Conservation (phyloP, 495 filamentous ascomycete species). For the Aspergillus homomorphus region DNA sequence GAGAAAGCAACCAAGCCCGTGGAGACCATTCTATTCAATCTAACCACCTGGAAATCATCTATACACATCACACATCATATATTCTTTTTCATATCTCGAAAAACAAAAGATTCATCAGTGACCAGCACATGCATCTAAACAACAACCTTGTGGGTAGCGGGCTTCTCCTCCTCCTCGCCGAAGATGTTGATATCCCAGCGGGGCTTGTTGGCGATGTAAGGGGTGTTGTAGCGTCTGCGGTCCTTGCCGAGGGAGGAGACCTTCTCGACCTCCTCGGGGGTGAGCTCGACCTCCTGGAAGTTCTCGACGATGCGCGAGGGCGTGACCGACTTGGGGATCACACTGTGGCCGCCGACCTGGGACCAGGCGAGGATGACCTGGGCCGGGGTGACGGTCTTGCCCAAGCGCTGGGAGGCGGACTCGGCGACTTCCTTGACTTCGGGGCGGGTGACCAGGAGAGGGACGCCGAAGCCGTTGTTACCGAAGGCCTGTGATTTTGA, state of each 20-base stretch:
- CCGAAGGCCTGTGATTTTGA: slow-evolving; percentile 40
- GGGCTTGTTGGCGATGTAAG: slow-evolving; percentile 43
- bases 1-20: neutral
- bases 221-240: slow-evolving; percentile 48
- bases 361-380: slow-evolving; percentile 50
- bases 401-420: slow-evolving; percentile 38
- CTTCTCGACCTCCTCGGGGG: slow-evolving; percentile 44
- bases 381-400: slow-evolving; percentile 36
- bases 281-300: slow-evolving; percentile 49
- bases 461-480: slow-evolving; percentile 44
- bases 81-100: neutral
- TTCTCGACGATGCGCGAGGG: slow-evolving; percentile 46
- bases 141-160: slow-evolving; percentile 44
- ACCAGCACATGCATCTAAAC: slow-evolving; percentile 29
- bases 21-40: neutral
- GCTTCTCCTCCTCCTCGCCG: slow-evolving; percentile 40
- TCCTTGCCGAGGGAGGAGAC: slow-evolving; percentile 40
- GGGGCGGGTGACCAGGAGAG: slow-evolving; percentile 44
- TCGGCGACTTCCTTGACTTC: slow-evolving; percentile 46
- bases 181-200: slow-evolving; percentile 50
- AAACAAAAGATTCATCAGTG: slow-evolving; percentile 8
- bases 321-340: slow-evolving; percentile 52
- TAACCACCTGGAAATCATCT: neutral
- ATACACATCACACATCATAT: slow-evolving; percentile 9
- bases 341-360: slow-evolving; percentile 46